Evolutionary conservation across 192 early-diverging fungal genomes (phyloP).

Genomic region (Gamsiella multidivaricata): DNA sequence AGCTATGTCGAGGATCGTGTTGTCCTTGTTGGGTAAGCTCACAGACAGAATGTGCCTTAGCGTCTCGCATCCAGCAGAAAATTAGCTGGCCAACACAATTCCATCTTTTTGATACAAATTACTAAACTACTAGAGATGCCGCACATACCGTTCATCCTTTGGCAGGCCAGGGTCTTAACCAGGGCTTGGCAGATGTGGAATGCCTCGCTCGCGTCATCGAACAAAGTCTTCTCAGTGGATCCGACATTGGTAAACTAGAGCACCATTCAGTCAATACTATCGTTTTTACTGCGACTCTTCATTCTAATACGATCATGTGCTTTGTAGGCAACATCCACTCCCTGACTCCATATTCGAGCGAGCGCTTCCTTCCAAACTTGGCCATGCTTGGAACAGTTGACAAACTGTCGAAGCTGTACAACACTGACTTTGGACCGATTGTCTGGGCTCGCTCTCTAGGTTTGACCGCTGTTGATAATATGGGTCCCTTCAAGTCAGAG

Average conservation of each 20-base stretch:
- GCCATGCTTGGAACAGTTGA: slow-evolving; percentile 89
- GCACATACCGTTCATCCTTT: slow-evolving; percentile 96
- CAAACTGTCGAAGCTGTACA: slow-evolving; percentile 82
- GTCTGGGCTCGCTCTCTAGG: slow-evolving; percentile 79
- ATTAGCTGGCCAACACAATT: not conserved
- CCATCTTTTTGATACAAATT: not conserved
- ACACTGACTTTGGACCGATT: slow-evolving; percentile 68
- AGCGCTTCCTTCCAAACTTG: slow-evolving; percentile 84
- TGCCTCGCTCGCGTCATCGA: slow-evolving; percentile 72
- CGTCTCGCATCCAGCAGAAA: too few relatives aligned
- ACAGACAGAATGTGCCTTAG: not conserved
- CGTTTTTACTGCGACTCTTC: not conserved
- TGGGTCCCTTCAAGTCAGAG: slow-evolving; percentile 72
- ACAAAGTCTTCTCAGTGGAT: slow-evolving; percentile 73
- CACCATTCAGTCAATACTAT: not conserved
- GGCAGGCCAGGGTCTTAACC: slow-evolving; percentile 96
- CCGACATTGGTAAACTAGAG: slow-evolving; percentile 76
- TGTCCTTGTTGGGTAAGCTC: slow-evolving; percentile 88
- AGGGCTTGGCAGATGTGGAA: slow-evolving; percentile 89
- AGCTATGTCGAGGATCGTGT: slow-evolving; percentile 80
- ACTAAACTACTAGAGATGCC: slow-evolving; percentile 93
- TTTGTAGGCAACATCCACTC: slow-evolving; percentile 69
- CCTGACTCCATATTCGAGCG: slow-evolving; percentile 81
- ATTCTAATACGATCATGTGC: not conserved
- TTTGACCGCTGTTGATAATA: slow-evolving; percentile 73